These are phyloP conservation scores for Flaveria linearis DNA, from an alignment of 129 eudicot species.

Conservation along the genomic window DNA sequence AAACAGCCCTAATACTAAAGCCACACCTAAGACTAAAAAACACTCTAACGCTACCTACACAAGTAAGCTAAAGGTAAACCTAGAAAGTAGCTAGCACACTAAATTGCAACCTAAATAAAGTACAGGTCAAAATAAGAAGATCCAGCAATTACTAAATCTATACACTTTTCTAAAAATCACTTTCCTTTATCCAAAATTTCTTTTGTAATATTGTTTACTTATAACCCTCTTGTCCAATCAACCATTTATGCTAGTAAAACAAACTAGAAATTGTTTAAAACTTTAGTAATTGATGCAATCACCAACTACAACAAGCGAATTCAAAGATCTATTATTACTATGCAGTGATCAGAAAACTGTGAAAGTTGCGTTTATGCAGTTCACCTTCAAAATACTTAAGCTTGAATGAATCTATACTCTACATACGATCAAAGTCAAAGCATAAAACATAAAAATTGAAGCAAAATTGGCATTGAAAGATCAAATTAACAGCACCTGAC, in stretches of 20 bases:
- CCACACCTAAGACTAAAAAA: too few species aligned
- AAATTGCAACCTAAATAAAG: too few species aligned
- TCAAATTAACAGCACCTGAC: constrained; percentile 33
- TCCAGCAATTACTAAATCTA: too few species aligned
- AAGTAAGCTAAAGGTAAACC: too few species aligned
- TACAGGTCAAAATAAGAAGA: too few species aligned
- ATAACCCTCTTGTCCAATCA: neutral
- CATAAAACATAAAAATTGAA: neutral
- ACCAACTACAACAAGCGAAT: neutral
- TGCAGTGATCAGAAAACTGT: neutral
- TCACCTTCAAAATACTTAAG: neutral
- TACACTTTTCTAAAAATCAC: too few species aligned
- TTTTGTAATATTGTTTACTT: neutral
- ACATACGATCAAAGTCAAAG: neutral
- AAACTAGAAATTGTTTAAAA: neutral
- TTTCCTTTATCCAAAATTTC: neutral
- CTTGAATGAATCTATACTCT: neutral
- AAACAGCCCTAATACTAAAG: too few species aligned
- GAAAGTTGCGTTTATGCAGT: neutral
- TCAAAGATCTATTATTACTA: neutral
- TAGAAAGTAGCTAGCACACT: too few species aligned
- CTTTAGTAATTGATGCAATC: neutral
- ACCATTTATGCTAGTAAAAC: constrained; percentile 4
- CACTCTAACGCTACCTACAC: too few species aligned
- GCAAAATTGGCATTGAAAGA: constrained; percentile 1